Conservation (phyloP, 176 grass and related monocot genomes). For the Thinopyrum elongatum region DNA sequence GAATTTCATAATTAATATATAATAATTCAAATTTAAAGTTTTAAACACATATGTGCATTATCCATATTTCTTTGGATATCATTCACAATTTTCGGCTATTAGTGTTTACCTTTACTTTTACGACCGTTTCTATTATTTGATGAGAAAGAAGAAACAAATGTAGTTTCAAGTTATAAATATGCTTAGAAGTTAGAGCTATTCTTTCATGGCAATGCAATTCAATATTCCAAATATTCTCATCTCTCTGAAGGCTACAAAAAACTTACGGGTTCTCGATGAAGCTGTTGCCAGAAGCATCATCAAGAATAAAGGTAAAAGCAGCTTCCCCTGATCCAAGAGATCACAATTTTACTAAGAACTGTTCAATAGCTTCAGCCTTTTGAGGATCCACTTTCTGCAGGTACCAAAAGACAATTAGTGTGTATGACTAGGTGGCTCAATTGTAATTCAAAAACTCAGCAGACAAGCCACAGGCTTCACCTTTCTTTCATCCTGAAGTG, state of each 20-base stretch:
- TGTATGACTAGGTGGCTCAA: background rate
- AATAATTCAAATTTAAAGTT: background rate
- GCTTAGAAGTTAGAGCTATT: background rate
- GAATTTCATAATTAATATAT: background rate
- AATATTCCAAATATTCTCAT: background rate
- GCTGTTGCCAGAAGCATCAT: slow-evolving; percentile 95
- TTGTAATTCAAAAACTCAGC: slow-evolving; percentile 10
- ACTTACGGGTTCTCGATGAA: slow-evolving; percentile 93
- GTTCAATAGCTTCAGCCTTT: slow-evolving; percentile 85
- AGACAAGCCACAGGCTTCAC: slow-evolving; percentile 29
- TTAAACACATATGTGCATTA: background rate
- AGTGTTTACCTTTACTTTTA: background rate
- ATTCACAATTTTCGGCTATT: background rate
- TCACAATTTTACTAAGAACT: slow-evolving; percentile 79
- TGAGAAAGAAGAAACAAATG: background rate
- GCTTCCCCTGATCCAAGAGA: slow-evolving; percentile 66
- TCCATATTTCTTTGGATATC: background rate
- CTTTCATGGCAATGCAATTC: background rate
- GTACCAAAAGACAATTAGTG: background rate
- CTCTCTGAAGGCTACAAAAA: background rate
- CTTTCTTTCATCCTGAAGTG: slow-evolving; percentile 92
- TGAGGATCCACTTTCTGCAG: slow-evolving; percentile 90
- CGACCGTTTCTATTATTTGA: background rate
- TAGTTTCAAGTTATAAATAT: background rate
- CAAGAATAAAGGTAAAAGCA: slow-evolving; percentile 82